These are phyloP conservation scores for Silybum marianum DNA, from an alignment of 129 eudicot species.

Conservation along the genomic window DNA sequence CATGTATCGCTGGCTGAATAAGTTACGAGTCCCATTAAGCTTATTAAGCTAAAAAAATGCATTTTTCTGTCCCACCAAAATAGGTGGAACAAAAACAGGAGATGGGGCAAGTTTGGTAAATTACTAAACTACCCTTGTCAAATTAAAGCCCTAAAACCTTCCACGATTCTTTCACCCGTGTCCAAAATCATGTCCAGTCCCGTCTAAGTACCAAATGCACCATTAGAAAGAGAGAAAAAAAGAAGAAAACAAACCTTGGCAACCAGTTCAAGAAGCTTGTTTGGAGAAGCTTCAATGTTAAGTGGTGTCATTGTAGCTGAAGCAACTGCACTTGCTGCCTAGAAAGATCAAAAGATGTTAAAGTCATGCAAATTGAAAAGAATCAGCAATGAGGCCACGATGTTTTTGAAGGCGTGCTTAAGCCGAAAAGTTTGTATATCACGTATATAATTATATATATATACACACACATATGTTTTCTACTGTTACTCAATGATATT, in stretches of 20 bases:
- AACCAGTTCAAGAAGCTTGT: slow-evolving; percentile 81
- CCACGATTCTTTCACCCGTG: background rate
- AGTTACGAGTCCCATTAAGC: too few relatives aligned
- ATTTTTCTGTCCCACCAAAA: background rate
- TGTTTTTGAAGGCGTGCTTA: too few relatives aligned
- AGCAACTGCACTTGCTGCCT: slow-evolving; percentile 97
- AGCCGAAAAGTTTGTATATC: too few relatives aligned
- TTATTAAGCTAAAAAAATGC: background rate
- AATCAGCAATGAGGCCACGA: background rate
- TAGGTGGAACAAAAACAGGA: background rate
- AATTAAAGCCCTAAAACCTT: background rate
- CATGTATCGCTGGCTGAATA: too few relatives aligned
- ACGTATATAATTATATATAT: too few relatives aligned
- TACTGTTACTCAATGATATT: too few relatives aligned
- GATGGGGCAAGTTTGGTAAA: background rate
- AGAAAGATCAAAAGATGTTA: slow-evolving; percentile 3
- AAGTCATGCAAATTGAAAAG: background rate
- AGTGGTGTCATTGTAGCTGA: slow-evolving; percentile 92
- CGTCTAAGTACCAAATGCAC: background rate
- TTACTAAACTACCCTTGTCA: background rate
- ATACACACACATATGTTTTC: too few relatives aligned
- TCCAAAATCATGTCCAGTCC: background rate
- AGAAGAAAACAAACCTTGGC: slow-evolving; percentile 68
- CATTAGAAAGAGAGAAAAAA: background rate
- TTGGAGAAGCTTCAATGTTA: slow-evolving; percentile 72